These are phyloP conservation scores for Ophiosphaerella narmari DNA, from an alignment of 2,329 filamentous ascomycete species.

Conservation along the genomic window DNA sequence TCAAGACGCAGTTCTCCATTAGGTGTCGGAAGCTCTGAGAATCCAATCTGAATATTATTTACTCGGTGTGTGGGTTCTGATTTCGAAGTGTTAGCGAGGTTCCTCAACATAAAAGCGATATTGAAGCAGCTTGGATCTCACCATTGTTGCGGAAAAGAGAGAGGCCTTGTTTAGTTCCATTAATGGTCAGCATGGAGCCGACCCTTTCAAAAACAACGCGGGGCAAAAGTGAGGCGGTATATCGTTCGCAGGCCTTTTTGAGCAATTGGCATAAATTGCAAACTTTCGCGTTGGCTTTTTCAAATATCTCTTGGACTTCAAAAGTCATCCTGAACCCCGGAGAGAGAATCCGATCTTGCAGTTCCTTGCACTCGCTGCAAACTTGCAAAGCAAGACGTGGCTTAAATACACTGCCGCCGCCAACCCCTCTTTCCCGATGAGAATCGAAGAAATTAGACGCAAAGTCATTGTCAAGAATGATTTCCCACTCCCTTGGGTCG, in stretches of 20 bases:
- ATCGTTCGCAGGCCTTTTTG: not conserved
- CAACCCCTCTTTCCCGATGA: too few species aligned
- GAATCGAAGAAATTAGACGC: too few species aligned
- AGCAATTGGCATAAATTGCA: not conserved
- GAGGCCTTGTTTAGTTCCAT: conserved; percentile 2
- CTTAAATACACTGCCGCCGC: too few species aligned
- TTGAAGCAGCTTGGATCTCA: not conserved
- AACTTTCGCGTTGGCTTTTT: not conserved
- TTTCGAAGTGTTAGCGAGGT: not conserved
- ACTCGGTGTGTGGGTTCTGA: not conserved
- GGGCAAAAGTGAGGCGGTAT: too few species aligned
- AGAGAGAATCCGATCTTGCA: too few species aligned
- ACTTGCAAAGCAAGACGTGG: too few species aligned
- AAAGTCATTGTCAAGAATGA: too few species aligned
- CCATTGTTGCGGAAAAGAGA: conserved; percentile 1
- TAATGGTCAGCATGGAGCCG: not conserved
- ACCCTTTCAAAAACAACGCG: not conserved
- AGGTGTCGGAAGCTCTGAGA: conserved; percentile 9
- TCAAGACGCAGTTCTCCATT: conserved; percentile 7
- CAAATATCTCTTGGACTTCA: not conserved
- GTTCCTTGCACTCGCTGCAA: too few species aligned
- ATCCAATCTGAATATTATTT: conserved; percentile 9
- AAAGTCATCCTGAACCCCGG: not conserved
- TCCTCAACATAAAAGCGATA: too few species aligned
- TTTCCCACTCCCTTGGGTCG: too few species aligned